Evolutionary conservation across 352 stramenopile species (phyloP).

Genomic region (Pythium utonaiense): DNA sequence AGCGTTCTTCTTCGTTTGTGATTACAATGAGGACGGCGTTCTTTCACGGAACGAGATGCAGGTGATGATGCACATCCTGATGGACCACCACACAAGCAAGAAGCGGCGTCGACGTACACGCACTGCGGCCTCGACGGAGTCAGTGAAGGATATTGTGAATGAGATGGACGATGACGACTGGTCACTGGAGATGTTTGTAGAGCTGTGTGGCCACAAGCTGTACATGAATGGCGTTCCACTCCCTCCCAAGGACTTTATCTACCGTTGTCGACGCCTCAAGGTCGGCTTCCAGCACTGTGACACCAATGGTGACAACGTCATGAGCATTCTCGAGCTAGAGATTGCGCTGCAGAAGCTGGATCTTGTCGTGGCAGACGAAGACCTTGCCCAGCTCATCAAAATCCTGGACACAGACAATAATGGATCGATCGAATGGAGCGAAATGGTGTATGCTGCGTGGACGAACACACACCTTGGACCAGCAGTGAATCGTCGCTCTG

Average conservation of each 20-base stretch:
- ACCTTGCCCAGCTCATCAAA: background rate
- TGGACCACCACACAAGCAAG: background rate
- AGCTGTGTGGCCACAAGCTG: background rate
- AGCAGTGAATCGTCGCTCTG: constrained; percentile 4
- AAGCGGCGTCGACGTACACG: background rate
- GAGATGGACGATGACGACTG: background rate
- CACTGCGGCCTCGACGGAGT: background rate
- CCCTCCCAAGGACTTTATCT: constrained; percentile 6
- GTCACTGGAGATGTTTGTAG: constrained; percentile 8
- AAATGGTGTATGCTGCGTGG: constrained; percentile 11
- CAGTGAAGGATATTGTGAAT: background rate
- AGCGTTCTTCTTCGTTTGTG: constrained; percentile 15
- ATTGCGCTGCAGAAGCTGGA: constrained; percentile 18
- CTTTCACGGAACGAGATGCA: background rate
- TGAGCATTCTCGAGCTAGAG: constrained; percentile 11
- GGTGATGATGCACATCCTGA: constrained; percentile 8
- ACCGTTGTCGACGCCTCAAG: constrained; percentile 5
- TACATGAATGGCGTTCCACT: background rate
- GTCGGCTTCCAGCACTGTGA: constrained; percentile 12
- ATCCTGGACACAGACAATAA: constrained; percentile 7
- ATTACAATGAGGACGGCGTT: constrained; percentile 13
- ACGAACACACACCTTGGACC: background rate
- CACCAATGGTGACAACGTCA: constrained; percentile 14
- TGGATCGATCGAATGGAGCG: constrained; percentile 18
- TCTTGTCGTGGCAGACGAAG: constrained; percentile 11